Evolutionary conservation across 106 monocot species (phyloP), one percentile per base, ranked within the genome.

Genomic region (Ottelia alismoides): DNA sequence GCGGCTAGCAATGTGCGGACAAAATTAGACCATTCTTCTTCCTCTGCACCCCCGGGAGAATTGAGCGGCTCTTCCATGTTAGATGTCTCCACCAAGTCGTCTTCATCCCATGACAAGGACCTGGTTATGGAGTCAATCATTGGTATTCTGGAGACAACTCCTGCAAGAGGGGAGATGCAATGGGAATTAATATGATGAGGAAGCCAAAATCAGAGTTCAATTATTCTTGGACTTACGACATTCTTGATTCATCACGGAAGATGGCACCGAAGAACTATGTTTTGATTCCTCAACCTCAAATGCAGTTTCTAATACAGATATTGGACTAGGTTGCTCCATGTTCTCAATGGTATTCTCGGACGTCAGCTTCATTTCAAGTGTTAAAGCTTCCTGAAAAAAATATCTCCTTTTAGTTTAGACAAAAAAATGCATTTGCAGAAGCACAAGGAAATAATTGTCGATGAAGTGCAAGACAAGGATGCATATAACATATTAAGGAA

Each of bases 71-170:
- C 22, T 31, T 53, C 52, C 1, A 22, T 6, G 10, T 43, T 29
- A 31, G 51, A 56, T 51, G 25, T 53, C 51, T 64, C 69, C 22
- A 26, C 30, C 17, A 16, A 5, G 6, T 24, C 30, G 27, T 47
- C 53, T 10, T 57, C 68, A 25, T 78, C 82, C 75, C 75, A 80
- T 52, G 72, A 72, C 54, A 80, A 68, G 28, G 83, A 70, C 9
- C 90, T 77, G 4, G 77, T 68, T 45, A 86, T 54, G 20, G 85
- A 83, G 21, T 71, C 81, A 14, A 86, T 80, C 22, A 69, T 74
- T 60, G 79, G 56, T 52, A 75, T 70, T 56, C 72, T 74, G n/a
- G 81, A 78, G 1, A 76, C 52, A 47, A 56, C 30, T 70, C 77
- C 80, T 77, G 70, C 21, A 16, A 16, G 16, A 43, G 40, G 16